These are phyloP conservation scores for Hygrophoropsis aurantiaca DNA, from an alignment of 768 basidiomycete genomes.

Conservation along the genomic window DNA sequence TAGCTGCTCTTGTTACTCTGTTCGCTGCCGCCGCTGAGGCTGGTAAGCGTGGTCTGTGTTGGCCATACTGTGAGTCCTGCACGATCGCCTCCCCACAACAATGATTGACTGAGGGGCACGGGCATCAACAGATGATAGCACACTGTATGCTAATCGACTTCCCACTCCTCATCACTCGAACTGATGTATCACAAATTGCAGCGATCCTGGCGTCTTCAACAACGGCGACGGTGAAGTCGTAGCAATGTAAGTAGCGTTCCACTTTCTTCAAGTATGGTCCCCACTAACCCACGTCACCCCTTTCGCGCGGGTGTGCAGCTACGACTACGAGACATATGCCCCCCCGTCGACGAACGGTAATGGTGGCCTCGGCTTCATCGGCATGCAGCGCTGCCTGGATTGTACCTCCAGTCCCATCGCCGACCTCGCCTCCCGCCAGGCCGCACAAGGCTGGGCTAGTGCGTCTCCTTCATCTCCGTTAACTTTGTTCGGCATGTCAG, in stretches of 20 bases:
- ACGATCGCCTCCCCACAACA: neutral
- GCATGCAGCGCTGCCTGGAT: conserved; percentile 38
- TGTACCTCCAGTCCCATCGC: conserved; percentile 36
- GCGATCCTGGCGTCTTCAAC: conserved; percentile 29
- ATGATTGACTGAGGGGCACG: neutral
- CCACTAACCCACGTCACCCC: neutral
- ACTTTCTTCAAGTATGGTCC: neutral
- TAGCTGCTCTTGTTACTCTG: conserved; percentile 14
- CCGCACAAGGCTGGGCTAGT: conserved; percentile 32
- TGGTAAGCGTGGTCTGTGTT: conserved; percentile 38
- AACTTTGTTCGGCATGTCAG: neutral
- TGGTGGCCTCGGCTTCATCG: conserved; percentile 38
- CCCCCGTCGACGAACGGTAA: conserved; percentile 35
- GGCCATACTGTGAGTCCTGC: conserved; percentile 33
- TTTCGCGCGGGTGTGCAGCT: too few species aligned
- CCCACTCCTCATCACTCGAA: neutral
- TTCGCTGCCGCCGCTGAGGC: conserved; percentile 24
- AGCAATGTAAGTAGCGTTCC: conserved; percentile 23
- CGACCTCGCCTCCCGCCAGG: conserved; percentile 29
- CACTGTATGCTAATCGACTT: conserved; percentile 25
- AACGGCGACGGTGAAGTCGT: conserved; percentile 34
- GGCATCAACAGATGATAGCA: conserved; percentile 20
- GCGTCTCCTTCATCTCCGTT: conserved; percentile 9
- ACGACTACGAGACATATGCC: conserved; percentile 37
- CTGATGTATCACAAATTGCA: conserved; percentile 15